phyloP scores from a whole-genome alignment of 345 rosid species.

The Salix viminalis region DNA sequence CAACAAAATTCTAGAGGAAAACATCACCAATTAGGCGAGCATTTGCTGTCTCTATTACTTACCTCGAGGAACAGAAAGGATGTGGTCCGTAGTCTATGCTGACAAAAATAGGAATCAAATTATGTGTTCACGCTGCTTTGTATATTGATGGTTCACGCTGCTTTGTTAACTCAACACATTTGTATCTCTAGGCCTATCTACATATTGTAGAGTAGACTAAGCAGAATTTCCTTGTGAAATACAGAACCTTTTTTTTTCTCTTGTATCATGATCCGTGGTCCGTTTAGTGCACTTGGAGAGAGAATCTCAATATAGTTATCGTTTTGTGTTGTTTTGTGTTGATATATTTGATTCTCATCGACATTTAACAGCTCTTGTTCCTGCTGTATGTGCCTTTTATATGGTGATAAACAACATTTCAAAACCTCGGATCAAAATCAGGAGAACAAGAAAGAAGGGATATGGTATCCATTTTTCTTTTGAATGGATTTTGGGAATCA shows the following conservation, averaged over 20 bases:
- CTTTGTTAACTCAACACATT: conserved; percentile 21
- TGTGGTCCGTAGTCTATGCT: conserved; percentile 36
- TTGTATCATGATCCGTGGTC: conserved; percentile 16
- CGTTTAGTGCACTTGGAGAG: conserved; percentile 12
- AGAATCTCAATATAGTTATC: conserved; percentile 7
- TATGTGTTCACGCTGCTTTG: conserved; percentile 18
- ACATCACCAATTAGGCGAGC: conserved; percentile 20
- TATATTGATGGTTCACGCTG: conserved; percentile 28
- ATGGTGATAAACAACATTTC: neutral
- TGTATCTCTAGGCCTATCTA: conserved; percentile 18
- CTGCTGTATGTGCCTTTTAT: neutral
- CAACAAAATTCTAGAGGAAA: conserved; percentile 6
- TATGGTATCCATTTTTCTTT: neutral
- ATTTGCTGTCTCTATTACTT: conserved; percentile 15
- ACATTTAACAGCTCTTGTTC: neutral
- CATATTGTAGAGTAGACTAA: conserved; percentile 7
- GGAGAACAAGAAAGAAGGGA: neutral
- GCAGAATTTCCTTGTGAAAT: conserved; percentile 5
- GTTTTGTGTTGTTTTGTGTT: conserved; percentile 3
- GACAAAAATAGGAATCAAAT: conserved; percentile 34
- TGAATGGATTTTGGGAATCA: neutral
- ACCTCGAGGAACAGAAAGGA: conserved; percentile 21
- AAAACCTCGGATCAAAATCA: neutral
- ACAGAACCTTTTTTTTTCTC: conserved; percentile 12
- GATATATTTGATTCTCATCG: neutral